Evolutionary conservation across 2,329 filamentous ascomycete species (phyloP), one percentile per base, ranked within the genome.

Genomic region (Fusarium globosum): DNA sequence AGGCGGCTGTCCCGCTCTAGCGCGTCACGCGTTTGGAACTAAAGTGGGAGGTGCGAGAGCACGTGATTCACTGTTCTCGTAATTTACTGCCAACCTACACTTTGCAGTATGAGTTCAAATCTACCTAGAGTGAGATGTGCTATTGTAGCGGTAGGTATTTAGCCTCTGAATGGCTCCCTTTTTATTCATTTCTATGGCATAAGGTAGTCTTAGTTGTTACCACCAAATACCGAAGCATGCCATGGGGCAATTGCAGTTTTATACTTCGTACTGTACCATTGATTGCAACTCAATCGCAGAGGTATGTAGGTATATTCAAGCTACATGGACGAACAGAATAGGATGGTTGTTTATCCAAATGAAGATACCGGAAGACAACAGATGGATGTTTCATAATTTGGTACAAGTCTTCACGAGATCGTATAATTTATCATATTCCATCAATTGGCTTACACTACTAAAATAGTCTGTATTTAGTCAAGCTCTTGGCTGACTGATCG

Each of bases 11-110:
- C 64, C 64, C 73, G 79, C 67, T 58, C 41, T 43, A 61, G 66
- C 80, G 80, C 80, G 71, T 74, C 52, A 72, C 76, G 63, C 81
- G 81, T 81, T 59, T 59, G 68, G 81, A 79, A 80, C 78, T 82
- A 78, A 26, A 82, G 73, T 80, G 49, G 58, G 77, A 70, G 67
- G 66, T 78, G 75, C 77, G 77, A 73, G 46, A 62, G 23, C 77
- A 79, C 77, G 77, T 79, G 77, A 76, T 60, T 74, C 64, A 74
- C 30, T 39, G 33, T 28, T 26, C 18, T 33, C 45, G 18, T 33
- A 13, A 23, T 33, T 23, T 51, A 23, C 46, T 49, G 20, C 18
- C 36, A 16, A 35, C 33, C 33, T 35, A 35, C 33, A 30, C 30
- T 30, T 30, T 30, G 30, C 30, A 30, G 12, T 30, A 49, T 49